Evolutionary conservation across 1,284 basidiomycete genomes (phyloP), one percentile per base, ranked within the genome.

Genomic region (Trametes pubescens): DNA sequence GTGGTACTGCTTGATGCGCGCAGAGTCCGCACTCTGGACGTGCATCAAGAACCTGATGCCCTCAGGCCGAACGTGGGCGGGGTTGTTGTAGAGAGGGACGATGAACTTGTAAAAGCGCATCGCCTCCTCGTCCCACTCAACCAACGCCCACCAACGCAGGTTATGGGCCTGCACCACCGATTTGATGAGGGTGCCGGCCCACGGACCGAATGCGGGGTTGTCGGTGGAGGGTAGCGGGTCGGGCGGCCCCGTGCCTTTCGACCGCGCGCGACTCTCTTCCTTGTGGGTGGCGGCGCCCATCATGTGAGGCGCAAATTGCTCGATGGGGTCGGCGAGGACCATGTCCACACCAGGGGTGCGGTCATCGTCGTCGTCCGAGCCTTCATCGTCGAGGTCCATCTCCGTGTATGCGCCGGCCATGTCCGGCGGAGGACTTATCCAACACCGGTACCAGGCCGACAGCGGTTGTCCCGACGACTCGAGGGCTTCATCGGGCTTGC

Each of bases 131-230:
- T 49, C 48, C 4, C 26, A 16, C 16, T 49, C 48, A 16, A 49
- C 48, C 13, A 6, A 16, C 26, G 48, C 48, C 10, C 9, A 49
- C 48, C 48, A 49, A 4, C 48, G 48, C 14, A 49, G 48, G 48
- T 49, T 49, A 26, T 49, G 48, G 14, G 48, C 48, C 29, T 49
- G 48, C 14, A 49, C 48, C 13, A 49, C 48, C 14, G 48, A 49
- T 11, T 32, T 49, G 29, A 49, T 32, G 8, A 26, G 29, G 13
- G 48, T 49, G 26, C 47, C 47, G 22, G 24, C 47, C 47, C 26
- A 49, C 29, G 13, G 48, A 6, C 48, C 48, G 47, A 48, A 29
- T 13, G 7, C 47, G 26, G 47, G 47, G 47, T 9, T 6, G 47
- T 48, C 26, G 5, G 47, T 9, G 5, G 47, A 29, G 47, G 47